Evolutionary conservation across 805 yeast genomes (phyloP), one percentile per base, ranked within the genome.

Genomic region (Vanderwaltozyma tropicalis): DNA sequence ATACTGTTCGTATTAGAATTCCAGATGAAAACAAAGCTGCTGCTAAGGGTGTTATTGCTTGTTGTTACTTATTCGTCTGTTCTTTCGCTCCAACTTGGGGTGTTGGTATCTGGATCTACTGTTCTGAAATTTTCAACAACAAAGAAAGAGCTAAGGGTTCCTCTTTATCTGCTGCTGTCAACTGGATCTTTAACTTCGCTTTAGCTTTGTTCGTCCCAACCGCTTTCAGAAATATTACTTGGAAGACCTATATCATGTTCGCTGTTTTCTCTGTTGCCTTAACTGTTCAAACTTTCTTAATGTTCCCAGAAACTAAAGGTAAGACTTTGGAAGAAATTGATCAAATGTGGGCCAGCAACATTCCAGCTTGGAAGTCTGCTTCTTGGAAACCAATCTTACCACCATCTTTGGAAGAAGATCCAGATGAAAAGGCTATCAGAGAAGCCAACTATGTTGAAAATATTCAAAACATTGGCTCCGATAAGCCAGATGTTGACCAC

Each of bases 261-360:
- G 80, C 72, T 36, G 63, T 64, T 18, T 72, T 70, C 55, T 71
- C 76, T 52, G 60, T 60, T 18, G 64, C 58, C 5, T 21, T 31
- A 36, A 38, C 37, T 12, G 15, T 38, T 15, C 61, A 78, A 41
- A 75, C 75, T 43, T 77, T 63, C 69, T 70, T 78, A 63, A 73
- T 69, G 59, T 81, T 78, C 58, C 89, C 88, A 30, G 89, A 81
- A 64, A 80, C 87, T 31, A 76, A 81, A 24, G 85, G 86, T 35
- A 71, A 85, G 57, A 68, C 81, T 28, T 68, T 81, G 59, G 88
- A 80, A 59, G 85, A 79, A 53, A 72, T 80, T 56, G 88, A 80
- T 55, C 25, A 28, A 76, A 38, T 38, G 41, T 38, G 41, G 41
- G 41, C 14, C 14, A 34, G 34, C 5, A 32, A 38, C 14, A 24